These are phyloP conservation scores for Cicer bijugum DNA, from an alignment of 306 rosid species.

Conservation along the genomic window DNA sequence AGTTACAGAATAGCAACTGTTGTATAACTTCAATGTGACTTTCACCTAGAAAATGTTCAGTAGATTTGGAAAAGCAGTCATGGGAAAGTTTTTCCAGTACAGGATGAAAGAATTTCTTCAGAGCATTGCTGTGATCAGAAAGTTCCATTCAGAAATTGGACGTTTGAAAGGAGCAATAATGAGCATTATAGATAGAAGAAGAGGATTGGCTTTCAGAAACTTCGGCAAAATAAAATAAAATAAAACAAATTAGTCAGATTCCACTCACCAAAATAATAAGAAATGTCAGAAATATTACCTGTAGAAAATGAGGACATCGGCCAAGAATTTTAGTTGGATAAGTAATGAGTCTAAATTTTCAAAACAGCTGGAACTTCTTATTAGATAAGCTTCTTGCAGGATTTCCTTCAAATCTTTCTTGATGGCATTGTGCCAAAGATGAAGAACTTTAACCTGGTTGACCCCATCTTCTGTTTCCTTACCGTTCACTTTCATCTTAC, in stretches of 20 bases:
- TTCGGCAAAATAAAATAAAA: constrained; percentile 18
- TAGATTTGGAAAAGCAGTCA: constrained; percentile 49
- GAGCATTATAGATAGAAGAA: constrained; percentile 37
- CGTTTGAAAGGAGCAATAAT: constrained; percentile 11
- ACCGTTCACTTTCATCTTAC: constrained; percentile 36
- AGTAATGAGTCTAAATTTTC: constrained; percentile 67
- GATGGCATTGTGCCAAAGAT: constrained; percentile 78
- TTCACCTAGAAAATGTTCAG: constrained; percentile 50
- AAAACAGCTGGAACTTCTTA: constrained; percentile 52
- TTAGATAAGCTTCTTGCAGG: constrained; percentile 62
- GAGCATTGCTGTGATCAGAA: constrained; percentile 69
- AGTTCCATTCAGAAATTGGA: constrained; percentile 43
- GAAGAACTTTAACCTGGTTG: constrained; percentile 70
- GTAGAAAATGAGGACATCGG: constrained; percentile 74
- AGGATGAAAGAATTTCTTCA: constrained; percentile 68
- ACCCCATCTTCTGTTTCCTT: constrained; percentile 53
- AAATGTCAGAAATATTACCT: constrained; percentile 54
- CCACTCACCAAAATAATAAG: not conserved
- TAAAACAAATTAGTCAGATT: constrained; percentile 23
- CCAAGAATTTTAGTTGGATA: constrained; percentile 71
- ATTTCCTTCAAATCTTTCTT: constrained; percentile 65
- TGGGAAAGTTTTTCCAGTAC: constrained; percentile 56
- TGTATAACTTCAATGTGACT: constrained; percentile 70
- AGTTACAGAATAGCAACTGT: constrained; percentile 52
- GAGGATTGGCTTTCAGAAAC: constrained; percentile 29